Evolutionary conservation across 768 basidiomycete genomes (phyloP).

Genomic region (Fomitopsis pulvina): DNA sequence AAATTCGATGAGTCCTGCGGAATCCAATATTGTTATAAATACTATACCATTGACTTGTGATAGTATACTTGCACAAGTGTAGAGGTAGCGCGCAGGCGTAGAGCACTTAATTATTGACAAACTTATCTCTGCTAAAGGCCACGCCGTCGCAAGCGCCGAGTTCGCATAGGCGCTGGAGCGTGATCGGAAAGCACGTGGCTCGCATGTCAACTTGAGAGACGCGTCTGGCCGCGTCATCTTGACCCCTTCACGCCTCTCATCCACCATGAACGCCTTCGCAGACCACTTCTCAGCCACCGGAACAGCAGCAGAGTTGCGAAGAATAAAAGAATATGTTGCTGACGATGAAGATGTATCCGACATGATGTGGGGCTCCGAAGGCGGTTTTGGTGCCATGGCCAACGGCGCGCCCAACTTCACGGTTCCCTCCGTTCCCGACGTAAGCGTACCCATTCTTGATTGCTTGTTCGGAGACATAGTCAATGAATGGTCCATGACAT

Average conservation of each 20-base stretch:
- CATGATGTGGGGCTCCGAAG: constrained; percentile 75
- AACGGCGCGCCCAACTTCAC: constrained; percentile 68
- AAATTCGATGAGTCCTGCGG: too few species aligned
- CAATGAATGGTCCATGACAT: not conserved
- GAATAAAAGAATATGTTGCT: constrained; percentile 39
- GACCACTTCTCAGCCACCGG: constrained; percentile 59
- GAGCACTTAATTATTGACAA: too few species aligned
- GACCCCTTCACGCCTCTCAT: not conserved
- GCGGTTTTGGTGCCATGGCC: constrained; percentile 71
- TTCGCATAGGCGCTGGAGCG: too few species aligned
- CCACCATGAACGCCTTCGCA: constrained; percentile 67
- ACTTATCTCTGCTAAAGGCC: too few species aligned
- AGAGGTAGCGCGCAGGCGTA: too few species aligned
- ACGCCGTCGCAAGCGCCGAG: too few species aligned
- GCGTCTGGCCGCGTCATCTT: constrained; percentile 11
- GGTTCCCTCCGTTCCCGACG: constrained; percentile 70
- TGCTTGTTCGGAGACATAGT: not conserved
- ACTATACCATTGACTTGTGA: too few species aligned
- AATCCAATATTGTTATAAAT: too few species aligned
- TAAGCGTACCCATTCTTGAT: constrained; percentile 32
- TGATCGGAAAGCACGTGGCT: constrained; percentile 1
- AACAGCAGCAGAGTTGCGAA: constrained; percentile 41
- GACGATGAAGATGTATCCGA: constrained; percentile 64
- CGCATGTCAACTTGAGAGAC: not conserved
- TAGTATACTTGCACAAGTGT: too few species aligned